Conservation (phyloP, 768 basidiomycete species). For the Phanerodontia chrysosporium region DNA sequence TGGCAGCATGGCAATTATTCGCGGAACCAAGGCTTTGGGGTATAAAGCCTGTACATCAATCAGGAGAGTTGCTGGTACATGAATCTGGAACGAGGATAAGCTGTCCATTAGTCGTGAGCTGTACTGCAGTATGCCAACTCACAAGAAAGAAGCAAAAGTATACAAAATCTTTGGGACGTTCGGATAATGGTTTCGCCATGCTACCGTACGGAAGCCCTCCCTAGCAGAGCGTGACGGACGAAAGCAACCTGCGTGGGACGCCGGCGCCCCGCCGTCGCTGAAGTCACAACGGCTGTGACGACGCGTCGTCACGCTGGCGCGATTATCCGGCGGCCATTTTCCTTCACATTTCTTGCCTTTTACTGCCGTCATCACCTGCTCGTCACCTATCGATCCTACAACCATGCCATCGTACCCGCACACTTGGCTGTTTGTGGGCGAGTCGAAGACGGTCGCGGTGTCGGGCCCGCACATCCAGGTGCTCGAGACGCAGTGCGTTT, state of each 20-base stretch:
- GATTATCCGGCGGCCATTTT: background rate
- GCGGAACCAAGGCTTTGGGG: constrained; percentile 47
- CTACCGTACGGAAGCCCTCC: background rate
- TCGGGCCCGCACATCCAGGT: constrained; percentile 64
- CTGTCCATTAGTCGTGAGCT: background rate
- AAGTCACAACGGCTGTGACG: background rate
- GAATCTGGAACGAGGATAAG: constrained; percentile 37
- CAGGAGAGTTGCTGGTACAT: constrained; percentile 64
- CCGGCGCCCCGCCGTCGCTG: no score
- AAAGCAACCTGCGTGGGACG: no score
- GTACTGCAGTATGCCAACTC: constrained; percentile 16
- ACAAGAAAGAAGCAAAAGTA: constrained; percentile 74
- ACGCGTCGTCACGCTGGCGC: background rate
- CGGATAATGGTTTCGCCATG: constrained; percentile 34
- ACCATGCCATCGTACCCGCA: constrained; percentile 38
- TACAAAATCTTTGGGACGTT: constrained; percentile 60
- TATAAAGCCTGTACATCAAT: constrained; percentile 71
- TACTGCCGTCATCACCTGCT: background rate
- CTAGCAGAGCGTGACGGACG: no score
- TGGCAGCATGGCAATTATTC: constrained; percentile 39
- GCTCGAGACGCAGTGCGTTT: constrained; percentile 48
- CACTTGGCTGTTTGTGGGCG: constrained; percentile 39
- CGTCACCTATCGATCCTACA: background rate
- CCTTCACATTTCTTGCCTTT: background rate
- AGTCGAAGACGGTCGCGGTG: constrained; percentile 36